phyloP scores from a whole-genome alignment of 352 stramenopile genomes.

The Phytophthora agathidicida region DNA sequence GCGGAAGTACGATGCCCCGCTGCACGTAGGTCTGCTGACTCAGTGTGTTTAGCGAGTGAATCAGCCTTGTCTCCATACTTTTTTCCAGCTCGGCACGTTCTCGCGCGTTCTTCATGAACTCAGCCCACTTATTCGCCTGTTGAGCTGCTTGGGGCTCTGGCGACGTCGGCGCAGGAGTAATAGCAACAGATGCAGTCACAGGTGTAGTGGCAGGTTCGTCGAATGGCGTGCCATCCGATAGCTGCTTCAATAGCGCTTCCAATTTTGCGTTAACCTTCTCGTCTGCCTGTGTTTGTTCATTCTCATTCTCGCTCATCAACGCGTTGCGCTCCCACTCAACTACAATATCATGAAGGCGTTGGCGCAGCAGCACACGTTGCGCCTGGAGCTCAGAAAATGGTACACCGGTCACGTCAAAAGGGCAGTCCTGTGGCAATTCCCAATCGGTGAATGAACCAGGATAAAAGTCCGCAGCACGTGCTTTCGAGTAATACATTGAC shows the following conservation, averaged over 20 bases:
- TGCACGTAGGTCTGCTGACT: conserved; percentile 33
- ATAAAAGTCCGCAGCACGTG: conserved; percentile 34
- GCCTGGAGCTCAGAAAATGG: conserved; percentile 31
- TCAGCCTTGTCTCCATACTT: conserved; percentile 34
- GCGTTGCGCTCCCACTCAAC: conserved; percentile 40
- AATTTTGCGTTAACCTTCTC: conserved; percentile 22
- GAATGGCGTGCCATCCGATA: conserved; percentile 17
- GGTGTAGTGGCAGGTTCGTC: conserved; percentile 10
- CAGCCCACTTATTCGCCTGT: conserved; percentile 16
- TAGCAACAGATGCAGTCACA: conserved; percentile 1
- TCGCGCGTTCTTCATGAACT: conserved; percentile 19
- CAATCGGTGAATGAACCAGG: conserved; percentile 41
- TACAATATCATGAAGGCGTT: conserved; percentile 36
- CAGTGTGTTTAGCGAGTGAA: conserved; percentile 34
- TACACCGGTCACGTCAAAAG: conserved; percentile 40
- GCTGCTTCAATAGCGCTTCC: conserved; percentile 23
- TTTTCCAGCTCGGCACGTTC: conserved; percentile 32
- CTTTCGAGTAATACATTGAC: conserved; percentile 39
- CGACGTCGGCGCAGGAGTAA: neutral
- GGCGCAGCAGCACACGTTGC: conserved; percentile 38
- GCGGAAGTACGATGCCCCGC: conserved; percentile 63
- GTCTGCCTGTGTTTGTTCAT: conserved; percentile 22
- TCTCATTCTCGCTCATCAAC: conserved; percentile 28
- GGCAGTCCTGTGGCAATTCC: conserved; percentile 41
- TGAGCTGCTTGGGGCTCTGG: conserved; percentile 5